Base-by-base conservation (phyloP, 2,329 filamentous ascomycete genomes). In the Xylaria sp. region DNA sequence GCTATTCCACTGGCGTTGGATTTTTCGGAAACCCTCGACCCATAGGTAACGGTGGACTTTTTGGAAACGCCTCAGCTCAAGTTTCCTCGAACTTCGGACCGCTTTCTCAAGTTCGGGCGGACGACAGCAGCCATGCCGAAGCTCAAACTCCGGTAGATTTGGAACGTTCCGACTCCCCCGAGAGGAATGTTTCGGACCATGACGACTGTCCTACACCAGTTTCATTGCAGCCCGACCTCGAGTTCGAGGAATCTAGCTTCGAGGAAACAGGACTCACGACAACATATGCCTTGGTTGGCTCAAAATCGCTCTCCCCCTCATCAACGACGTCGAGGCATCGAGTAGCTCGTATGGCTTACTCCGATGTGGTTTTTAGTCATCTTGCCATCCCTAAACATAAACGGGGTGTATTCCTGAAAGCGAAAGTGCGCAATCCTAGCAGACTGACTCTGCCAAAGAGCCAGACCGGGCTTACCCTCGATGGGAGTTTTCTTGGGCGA, bases 361-460 rank as follows among this genome's bases (percentile, higher is more conserved):
- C 80, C 28, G 80, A 81, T 63, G 80, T 90, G 34, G 70, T 78
- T 39, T 89, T 90, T 76, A 84, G 82, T 52, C 85, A 89, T 77
- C 86, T 87, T 57, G 77, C 89, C 39, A 83, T 90, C 3, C 85
- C 88, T 63, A 91, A 90, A 78, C 85, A 89, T 72, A 85, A 86
- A 65, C 82, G 86, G 2, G 84, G 81, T 3, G 89, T 88, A 1
- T 90, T 88, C 79, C 83, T 91, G 60, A 85, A 86, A 68, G 87
- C 53, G 15, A 57, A 83, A 34, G 77, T 91, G 46, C 82, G 81
- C 59, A 91, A 91, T 76, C 80, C 76, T 18, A 87, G 84, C 73
- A 83, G 83, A 69, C 81, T 89, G 50, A 86, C 86, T 0, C 80
- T 91, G 7, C 83, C 89, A 23, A 80, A 81, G 58, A 88, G 88